Conservation (phyloP, 257 asterid genomes). For the Solanum sitiens region DNA sequence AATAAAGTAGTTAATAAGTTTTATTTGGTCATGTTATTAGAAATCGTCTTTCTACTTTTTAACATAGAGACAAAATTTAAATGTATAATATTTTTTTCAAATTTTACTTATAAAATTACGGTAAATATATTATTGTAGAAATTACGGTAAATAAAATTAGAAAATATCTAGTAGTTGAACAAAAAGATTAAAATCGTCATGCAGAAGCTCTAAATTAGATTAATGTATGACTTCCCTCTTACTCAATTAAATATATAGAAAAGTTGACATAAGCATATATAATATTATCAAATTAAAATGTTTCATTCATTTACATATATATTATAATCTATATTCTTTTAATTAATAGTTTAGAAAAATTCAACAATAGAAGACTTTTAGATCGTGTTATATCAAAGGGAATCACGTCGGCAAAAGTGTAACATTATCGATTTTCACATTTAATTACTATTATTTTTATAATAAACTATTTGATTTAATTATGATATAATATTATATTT, state of each 20-base stretch:
- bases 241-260: neutral
- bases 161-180: neutral
- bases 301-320: neutral
- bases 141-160: neutral
- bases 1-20: neutral
- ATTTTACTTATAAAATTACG: accelerated
- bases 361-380: neutral
- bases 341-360: neutral
- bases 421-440: neutral
- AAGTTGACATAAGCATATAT: neutral
- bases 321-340: neutral
- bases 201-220: neutral
- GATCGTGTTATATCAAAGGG: neutral
- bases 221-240: neutral
- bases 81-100: accelerated
- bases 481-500: neutral
- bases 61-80: neutral
- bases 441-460: neutral
- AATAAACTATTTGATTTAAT: neutral
- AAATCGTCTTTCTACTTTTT: too few species aligned
- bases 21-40: neutral
- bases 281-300: too few species aligned
- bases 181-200: neutral
- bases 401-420: neutral
- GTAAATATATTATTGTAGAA: neutral